These are phyloP conservation scores for Fusarium incarnatum DNA, from an alignment of 2,329 filamentous ascomycete genomes.

Conservation along the genomic window DNA sequence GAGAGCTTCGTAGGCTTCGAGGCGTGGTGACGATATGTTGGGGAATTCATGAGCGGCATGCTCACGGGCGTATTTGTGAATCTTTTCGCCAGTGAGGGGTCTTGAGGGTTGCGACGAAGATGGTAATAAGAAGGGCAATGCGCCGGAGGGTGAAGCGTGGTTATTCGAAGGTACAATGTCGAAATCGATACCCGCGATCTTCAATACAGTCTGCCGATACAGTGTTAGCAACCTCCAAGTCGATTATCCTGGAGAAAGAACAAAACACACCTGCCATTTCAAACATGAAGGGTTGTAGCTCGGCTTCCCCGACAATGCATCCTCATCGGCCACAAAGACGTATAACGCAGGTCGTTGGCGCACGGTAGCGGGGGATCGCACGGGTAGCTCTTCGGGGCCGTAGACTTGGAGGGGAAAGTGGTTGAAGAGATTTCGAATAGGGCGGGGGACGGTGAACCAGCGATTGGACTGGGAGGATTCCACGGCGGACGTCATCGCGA, in stretches of 20 bases:
- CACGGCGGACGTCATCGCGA: slow-evolving; percentile 34
- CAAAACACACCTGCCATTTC: slow-evolving; percentile 86
- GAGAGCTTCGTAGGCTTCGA: slow-evolving; percentile 82
- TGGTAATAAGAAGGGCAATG: slow-evolving; percentile 88
- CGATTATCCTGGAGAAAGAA: background rate
- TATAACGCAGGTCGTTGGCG: slow-evolving; percentile 70
- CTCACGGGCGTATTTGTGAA: slow-evolving; percentile 75
- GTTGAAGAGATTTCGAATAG: slow-evolving; percentile 86
- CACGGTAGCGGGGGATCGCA: slow-evolving; percentile 61
- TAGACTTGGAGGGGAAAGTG: slow-evolving; percentile 83
- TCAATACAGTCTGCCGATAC: slow-evolving; percentile 77
- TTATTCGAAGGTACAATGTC: slow-evolving; percentile 81
- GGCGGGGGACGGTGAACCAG: slow-evolving; percentile 73
- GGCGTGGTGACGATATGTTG: slow-evolving; percentile 65
- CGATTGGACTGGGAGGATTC: slow-evolving; percentile 36
- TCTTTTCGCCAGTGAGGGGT: slow-evolving; percentile 63
- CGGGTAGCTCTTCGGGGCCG: slow-evolving; percentile 78
- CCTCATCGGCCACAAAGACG: slow-evolving; percentile 77
- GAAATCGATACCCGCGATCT: slow-evolving; percentile 77
- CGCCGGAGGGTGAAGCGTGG: slow-evolving; percentile 89
- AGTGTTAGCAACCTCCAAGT: background rate
- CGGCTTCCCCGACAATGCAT: slow-evolving; percentile 70
- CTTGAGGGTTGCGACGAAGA: slow-evolving; percentile 46
- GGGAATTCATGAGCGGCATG: slow-evolving; percentile 52
- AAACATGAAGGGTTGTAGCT: slow-evolving; percentile 94